Percentiles rank a stretch among this genome's conserved stretches.
These are phyloP conservation scores for Hypoxylon fragiforme DNA, from an alignment of 495 filamentous ascomycete genomes.

Conservation along the genomic window DNA sequence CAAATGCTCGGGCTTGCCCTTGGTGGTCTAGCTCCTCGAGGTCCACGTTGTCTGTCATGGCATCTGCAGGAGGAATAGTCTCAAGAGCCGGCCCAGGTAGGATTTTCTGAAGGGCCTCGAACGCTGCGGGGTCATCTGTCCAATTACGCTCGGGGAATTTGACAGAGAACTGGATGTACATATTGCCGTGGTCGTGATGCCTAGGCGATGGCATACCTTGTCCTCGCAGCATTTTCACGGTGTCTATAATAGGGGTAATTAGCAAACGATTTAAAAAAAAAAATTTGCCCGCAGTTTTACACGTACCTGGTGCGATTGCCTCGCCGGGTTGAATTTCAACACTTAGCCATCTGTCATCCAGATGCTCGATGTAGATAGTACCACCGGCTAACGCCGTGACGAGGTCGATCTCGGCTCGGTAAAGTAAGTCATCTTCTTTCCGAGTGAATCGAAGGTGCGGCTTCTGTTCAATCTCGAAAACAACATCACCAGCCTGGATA, in stretches of 20 bases:
- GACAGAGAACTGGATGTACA: constrained; percentile 97
- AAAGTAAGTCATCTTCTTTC: constrained; percentile 95
- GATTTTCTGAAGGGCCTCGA: constrained; percentile 73
- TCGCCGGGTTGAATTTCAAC: constrained; percentile 90
- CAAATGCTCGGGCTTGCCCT: constrained; percentile 72
- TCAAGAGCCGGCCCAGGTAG: constrained; percentile 71
- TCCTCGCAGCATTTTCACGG: constrained; percentile 91
- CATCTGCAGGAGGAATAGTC: constrained; percentile 68
- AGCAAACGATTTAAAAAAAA: constrained; percentile 6
- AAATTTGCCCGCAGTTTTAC: not conserved
- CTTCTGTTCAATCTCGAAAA: constrained; percentile 98
- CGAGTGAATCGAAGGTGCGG: constrained; percentile 92
- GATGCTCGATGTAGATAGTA: constrained; percentile 86
- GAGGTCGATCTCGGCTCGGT: constrained; percentile 92
- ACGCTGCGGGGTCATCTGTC: constrained; percentile 58
- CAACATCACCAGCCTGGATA: constrained; percentile 88
- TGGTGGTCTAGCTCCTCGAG: constrained; percentile 81
- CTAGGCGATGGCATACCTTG: constrained; percentile 98
- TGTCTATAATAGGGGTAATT: constrained; percentile 53
- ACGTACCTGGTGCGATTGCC: constrained; percentile 89
- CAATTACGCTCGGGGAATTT: constrained; percentile 82
- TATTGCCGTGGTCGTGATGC: constrained; percentile 94
- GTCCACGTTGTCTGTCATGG: constrained; percentile 82
- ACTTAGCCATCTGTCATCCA: constrained; percentile 94
- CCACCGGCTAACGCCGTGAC: constrained; percentile 94